Percentiles rank a stretch among this genome's conserved stretches.
These are phyloP conservation scores for Recurvomyces mirabilis DNA, from an alignment of 495 filamentous ascomycete species.

Conservation along the genomic window DNA sequence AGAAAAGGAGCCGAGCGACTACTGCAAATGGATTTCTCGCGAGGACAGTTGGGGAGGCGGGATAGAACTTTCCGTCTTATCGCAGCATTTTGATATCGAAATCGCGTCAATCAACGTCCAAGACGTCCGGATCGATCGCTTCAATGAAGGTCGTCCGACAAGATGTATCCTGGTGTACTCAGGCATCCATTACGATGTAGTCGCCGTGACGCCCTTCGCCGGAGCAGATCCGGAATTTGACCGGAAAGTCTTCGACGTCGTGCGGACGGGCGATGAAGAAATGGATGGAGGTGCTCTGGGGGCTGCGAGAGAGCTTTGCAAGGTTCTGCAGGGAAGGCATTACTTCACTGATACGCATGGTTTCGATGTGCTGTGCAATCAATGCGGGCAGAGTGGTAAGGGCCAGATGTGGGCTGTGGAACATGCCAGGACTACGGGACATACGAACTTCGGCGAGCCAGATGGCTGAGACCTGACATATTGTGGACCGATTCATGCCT, in stretches of 20 bases:
- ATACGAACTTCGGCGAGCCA: slow-evolving; percentile 45
- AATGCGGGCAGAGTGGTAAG: slow-evolving; percentile 57
- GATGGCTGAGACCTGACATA: slow-evolving; percentile 27
- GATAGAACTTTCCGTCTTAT: slow-evolving; percentile 79
- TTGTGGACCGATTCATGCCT: too few relatives aligned
- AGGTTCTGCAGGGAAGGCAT: slow-evolving; percentile 54
- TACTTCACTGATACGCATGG: slow-evolving; percentile 86
- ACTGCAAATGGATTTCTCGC: slow-evolving; percentile 75
- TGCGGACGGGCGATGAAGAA: slow-evolving; percentile 15
- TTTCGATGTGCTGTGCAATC: slow-evolving; percentile 73
- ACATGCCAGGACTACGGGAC: slow-evolving; percentile 56
- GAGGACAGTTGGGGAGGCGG: slow-evolving; percentile 81
- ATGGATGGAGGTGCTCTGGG: slow-evolving; percentile 56
- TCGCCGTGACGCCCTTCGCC: slow-evolving; percentile 27
- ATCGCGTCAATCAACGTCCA: slow-evolving; percentile 77
- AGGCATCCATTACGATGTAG: slow-evolving; percentile 82
- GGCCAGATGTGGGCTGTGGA: slow-evolving; percentile 60
- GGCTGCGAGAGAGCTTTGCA: slow-evolving; percentile 61
- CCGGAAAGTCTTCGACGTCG: slow-evolving; percentile 61
- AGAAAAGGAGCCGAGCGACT: slow-evolving; percentile 55
- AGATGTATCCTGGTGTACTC: slow-evolving; percentile 83
- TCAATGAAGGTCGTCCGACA: slow-evolving; percentile 62
- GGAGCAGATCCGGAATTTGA: slow-evolving; percentile 60
- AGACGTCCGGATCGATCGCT: slow-evolving; percentile 55
- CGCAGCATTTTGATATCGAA: slow-evolving; percentile 75